Conservation (phyloP, 352 stramenopile genomes). For the Phytophthora agathidicida region DNA sequence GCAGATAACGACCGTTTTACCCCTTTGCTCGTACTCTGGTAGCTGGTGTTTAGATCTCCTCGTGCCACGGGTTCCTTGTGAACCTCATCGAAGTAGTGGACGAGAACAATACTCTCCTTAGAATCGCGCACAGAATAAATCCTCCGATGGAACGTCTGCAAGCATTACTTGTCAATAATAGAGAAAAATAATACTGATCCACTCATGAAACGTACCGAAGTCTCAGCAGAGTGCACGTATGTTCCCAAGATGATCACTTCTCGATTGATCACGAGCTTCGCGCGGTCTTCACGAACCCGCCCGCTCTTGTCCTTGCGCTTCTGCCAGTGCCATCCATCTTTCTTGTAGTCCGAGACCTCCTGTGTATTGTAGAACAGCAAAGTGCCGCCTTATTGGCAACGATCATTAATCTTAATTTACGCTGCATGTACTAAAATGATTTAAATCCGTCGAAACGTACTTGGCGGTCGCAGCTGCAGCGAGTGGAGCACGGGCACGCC, state of each 20-base stretch:
- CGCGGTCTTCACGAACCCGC: conserved; percentile 79
- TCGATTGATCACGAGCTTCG: conserved; percentile 87
- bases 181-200: not conserved
- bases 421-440: too few relatives aligned
- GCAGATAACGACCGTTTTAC: conserved; percentile 43
- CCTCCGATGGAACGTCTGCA: conserved; percentile 83
- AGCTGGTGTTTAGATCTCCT: conserved; percentile 5
- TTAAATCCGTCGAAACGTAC: conserved; percentile 52
- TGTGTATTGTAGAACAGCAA: conserved; percentile 76
- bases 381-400: conserved; percentile 78
- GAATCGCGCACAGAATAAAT: conserved; percentile 81
- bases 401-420: too few relatives aligned
- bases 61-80: conserved; percentile 43
- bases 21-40: conserved; percentile 28
- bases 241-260: conserved; percentile 80
- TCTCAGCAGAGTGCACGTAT: conserved; percentile 85
- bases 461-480: conserved; percentile 58
- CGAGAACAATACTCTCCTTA: conserved; percentile 74
- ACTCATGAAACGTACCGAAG: conserved; percentile 42
- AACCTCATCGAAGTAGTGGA: conserved; percentile 87
- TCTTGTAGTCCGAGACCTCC: conserved; percentile 80
- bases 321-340: conserved; percentile 87
- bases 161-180: not conserved
- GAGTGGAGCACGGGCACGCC: conserved; percentile 46
- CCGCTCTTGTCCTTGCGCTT: conserved; percentile 86